phyloP scores from a whole-genome alignment of 805 yeast genomes.

The Ogataea corticis region DNA sequence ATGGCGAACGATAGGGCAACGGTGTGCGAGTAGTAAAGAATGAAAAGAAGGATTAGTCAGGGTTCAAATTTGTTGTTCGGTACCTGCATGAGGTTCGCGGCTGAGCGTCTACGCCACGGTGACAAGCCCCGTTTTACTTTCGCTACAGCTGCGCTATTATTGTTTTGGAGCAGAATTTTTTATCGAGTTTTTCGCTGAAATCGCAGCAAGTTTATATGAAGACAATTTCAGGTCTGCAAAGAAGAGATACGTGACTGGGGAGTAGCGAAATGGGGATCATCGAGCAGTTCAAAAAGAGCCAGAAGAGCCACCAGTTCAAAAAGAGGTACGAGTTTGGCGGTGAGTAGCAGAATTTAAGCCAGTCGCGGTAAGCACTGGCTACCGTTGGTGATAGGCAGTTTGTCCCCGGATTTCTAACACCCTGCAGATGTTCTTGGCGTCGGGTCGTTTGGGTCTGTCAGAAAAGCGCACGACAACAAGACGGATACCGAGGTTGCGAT shows the following conservation, averaged over 20 bases:
- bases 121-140: neutral
- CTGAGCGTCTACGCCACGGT: neutral
- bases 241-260: neutral
- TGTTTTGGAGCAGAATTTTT: neutral
- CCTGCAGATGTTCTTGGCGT: constrained; percentile 69
- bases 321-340: constrained; percentile 64
- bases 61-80: too few relatives aligned
- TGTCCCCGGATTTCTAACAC: neutral
- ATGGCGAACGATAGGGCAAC: too few relatives aligned
- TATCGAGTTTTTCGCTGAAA: neutral
- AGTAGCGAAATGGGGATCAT: constrained; percentile 10
- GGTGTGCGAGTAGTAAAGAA: too few relatives aligned
- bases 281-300: constrained; percentile 7
- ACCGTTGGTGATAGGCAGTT: too few relatives aligned
- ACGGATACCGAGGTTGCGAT: constrained; percentile 75
- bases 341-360: constrained; percentile 2
- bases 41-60: too few relatives aligned
- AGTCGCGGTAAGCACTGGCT: too few relatives aligned
- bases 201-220: too few relatives aligned
- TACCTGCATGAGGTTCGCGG: too few relatives aligned
- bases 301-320: constrained; percentile 36
- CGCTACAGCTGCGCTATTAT: constrained; percentile 1
- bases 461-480: constrained; percentile 52
- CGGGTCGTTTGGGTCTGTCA: constrained; percentile 86
- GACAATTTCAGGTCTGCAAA: neutral